A percentile compares a stretch with the other conserved stretches of the same genome.
Conservation (phyloP, 345 rosid species). For the Bruguiera gymnorhiza region DNA sequence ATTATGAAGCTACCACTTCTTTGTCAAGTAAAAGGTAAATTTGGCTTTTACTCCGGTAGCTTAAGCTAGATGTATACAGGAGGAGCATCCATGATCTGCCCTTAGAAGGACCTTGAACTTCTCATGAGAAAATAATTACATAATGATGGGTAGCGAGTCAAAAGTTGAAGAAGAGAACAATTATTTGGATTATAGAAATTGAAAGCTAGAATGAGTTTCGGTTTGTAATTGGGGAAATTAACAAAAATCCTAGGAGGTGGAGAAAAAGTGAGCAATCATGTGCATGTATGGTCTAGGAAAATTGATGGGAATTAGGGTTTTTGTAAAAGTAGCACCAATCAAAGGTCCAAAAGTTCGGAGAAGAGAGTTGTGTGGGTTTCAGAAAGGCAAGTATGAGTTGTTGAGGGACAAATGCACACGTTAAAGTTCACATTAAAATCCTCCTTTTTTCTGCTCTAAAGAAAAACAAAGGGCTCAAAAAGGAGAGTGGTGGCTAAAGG, state of each 20-base stretch:
- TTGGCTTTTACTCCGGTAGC: neutral
- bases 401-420: conserved; percentile 34
- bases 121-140: conserved; percentile 7
- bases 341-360: neutral
- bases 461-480: conserved; percentile 9
- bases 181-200: neutral
- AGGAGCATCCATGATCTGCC: neutral
- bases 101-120: neutral
- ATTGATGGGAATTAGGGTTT: conserved; percentile 1
- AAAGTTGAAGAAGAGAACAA: conserved; percentile 4
- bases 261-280: neutral
- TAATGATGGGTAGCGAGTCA: neutral
- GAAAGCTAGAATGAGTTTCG: neutral
- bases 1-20: neutral
- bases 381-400: conserved; percentile 42
- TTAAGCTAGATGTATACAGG: neutral
- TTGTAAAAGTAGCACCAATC: conserved; percentile 3
- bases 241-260: conserved; percentile 1
- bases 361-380: conserved; percentile 9
- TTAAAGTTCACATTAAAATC: conserved; percentile 28
- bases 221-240: conserved; percentile 15
- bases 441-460: conserved; percentile 12
- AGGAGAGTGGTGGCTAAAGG: conserved; percentile 14
- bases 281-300: neutral
- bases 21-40: neutral